These are phyloP conservation scores for Fusarium staphyleae DNA, from an alignment of 2,329 filamentous ascomycete species.

Conservation along the genomic window DNA sequence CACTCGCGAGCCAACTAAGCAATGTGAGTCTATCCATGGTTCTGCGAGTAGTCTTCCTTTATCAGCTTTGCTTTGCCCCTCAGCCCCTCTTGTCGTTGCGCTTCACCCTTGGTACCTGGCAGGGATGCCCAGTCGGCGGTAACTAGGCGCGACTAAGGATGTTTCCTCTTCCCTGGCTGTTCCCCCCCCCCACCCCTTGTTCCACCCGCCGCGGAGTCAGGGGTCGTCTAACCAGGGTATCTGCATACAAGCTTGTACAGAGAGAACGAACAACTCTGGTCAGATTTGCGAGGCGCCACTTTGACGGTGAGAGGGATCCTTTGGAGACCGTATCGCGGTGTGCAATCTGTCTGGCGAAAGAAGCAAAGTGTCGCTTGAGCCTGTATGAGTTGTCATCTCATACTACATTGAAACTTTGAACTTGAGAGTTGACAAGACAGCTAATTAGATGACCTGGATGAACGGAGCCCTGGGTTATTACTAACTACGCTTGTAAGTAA, in stretches of 20 bases:
- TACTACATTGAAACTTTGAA: too few species aligned
- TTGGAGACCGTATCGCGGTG: conserved; percentile 7
- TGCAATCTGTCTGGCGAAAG: conserved; percentile 16
- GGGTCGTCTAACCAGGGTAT: conserved; percentile 2
- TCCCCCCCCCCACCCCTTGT: too few species aligned
- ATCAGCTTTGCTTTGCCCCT: not conserved
- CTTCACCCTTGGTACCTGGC: conserved; percentile 6
- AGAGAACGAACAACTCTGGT: conserved; percentile 4
- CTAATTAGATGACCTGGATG: not conserved
- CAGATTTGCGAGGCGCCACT: conserved; percentile 25
- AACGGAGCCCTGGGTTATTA: not conserved
- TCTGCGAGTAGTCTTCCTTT: not conserved
- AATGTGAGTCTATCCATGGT: conserved; percentile 5
- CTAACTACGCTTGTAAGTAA: too few species aligned
- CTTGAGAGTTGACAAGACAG: too few species aligned
- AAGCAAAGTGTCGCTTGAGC: conserved; percentile 13
- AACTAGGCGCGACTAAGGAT: conserved; percentile 6
- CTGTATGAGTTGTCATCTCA: not conserved
- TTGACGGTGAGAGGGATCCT: conserved; percentile 20
- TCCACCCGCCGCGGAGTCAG: not conserved
- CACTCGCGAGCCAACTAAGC: not conserved
- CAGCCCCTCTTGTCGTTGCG: conserved; percentile 4
- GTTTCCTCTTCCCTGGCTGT: too few species aligned
- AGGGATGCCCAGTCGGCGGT: conserved; percentile 9
- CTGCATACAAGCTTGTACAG: not conserved